Percentiles rank a stretch among this genome's conserved stretches.
phyloP scores from a whole-genome alignment of 257 asterid species.

The Rubia yunnanensis region DNA sequence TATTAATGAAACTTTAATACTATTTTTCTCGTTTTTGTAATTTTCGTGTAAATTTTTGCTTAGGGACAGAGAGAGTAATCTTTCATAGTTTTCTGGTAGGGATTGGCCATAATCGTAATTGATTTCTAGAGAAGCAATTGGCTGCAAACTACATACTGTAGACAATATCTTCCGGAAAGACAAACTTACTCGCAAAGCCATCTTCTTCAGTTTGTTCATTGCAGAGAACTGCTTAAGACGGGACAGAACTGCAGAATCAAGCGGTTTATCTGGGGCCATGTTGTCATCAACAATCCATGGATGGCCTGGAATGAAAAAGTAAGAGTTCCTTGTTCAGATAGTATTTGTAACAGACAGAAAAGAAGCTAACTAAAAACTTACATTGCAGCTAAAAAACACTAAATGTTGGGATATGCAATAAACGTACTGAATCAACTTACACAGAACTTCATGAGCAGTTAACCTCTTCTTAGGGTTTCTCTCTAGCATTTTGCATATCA shows the following conservation, averaged over 20 bases:
- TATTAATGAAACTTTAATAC: not conserved
- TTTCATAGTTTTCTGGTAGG: not conserved
- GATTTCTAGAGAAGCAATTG: not conserved
- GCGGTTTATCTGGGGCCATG: conserved; percentile 92
- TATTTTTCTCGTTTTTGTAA: too few relatives aligned
- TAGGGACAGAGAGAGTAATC: not conserved
- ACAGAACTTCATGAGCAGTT: conserved; percentile 86
- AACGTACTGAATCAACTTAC: conserved; percentile 33
- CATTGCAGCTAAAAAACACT: not conserved
- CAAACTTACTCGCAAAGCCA: conserved; percentile 86
- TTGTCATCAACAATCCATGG: conserved; percentile 94
- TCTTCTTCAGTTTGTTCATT: conserved; percentile 94
- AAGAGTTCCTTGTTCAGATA: not conserved
- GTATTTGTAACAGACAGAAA: not conserved
- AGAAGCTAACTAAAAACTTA: not conserved
- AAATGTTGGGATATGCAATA: not conserved
- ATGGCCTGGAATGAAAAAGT: conserved; percentile 48
- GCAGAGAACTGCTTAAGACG: conserved; percentile 97
- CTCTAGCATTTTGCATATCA: conserved; percentile 77
- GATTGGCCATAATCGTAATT: not conserved
- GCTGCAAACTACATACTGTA: not conserved
- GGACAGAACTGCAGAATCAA: conserved; percentile 87
- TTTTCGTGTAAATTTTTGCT: not conserved
- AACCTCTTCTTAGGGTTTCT: conserved; percentile 68
- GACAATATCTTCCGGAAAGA: not conserved